A percentile compares a stretch with the other conserved stretches of the same genome.
Evolutionary conservation across 179 eudicot species (phyloP).

Genomic region (Pouteria campechiana): DNA sequence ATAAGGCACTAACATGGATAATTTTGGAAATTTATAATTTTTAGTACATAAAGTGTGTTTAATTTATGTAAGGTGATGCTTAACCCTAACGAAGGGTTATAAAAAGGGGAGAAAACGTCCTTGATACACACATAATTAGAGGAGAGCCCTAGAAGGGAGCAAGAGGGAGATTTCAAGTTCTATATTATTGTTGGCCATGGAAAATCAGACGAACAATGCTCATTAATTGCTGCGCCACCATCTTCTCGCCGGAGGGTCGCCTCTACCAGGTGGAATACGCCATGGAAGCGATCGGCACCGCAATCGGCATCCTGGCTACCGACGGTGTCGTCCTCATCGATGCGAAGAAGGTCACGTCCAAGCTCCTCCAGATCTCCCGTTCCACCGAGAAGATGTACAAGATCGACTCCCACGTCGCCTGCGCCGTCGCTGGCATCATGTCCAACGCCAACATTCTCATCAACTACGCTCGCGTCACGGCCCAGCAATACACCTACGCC

Average conservation of each 20-base stretch:
- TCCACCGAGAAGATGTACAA: slow-evolving; percentile 95
- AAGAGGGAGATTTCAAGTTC: too few relatives aligned
- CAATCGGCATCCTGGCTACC: slow-evolving; percentile 69
- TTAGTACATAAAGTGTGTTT: too few relatives aligned
- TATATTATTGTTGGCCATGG: too few relatives aligned
- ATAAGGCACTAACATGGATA: too few relatives aligned
- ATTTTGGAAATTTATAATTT: too few relatives aligned
- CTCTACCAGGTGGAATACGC: slow-evolving; percentile 98
- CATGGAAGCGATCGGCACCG: slow-evolving; percentile 97
- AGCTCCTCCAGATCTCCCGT: slow-evolving; percentile 89
- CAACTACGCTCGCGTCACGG: slow-evolving; percentile 92
- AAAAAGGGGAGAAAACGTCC: too few relatives aligned
- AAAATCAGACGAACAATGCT: too few relatives aligned
- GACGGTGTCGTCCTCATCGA: slow-evolving; percentile 89
- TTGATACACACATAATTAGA: too few relatives aligned
- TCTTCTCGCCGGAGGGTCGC: slow-evolving; percentile 98
- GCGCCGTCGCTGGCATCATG: slow-evolving; percentile 98
- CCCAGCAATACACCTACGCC: slow-evolving; percentile 69
- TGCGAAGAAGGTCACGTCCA: slow-evolving; percentile 90
- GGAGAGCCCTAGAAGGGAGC: too few relatives aligned
- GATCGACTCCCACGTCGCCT: slow-evolving; percentile 89
- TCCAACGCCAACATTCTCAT: slow-evolving; percentile 95
- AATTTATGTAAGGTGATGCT: too few relatives aligned
- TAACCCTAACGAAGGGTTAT: too few relatives aligned
- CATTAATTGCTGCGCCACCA: slow-evolving; percentile 92